phyloP scores from a whole-genome alignment of 176 grass and related monocot genomes.

The Ensete ventricosum region DNA sequence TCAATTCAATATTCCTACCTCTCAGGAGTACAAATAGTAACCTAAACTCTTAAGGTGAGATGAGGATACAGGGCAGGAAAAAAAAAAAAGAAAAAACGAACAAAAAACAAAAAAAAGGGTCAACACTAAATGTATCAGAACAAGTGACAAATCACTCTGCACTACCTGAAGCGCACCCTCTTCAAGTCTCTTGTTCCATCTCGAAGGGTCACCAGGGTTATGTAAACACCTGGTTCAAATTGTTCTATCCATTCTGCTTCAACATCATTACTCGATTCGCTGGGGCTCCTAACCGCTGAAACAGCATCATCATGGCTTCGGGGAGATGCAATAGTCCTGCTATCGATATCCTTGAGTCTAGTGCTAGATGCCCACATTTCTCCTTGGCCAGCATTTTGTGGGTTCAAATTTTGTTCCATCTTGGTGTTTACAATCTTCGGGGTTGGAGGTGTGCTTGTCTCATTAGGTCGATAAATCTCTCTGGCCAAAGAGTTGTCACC shows the following conservation, averaged over 20 bases:
- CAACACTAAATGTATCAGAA: no score
- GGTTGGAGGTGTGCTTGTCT: constrained; percentile 16
- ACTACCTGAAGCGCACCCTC: constrained; percentile 90
- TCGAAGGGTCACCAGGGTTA: constrained; percentile 59
- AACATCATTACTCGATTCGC: constrained; percentile 38
- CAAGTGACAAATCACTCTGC: no score
- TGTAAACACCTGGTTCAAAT: constrained; percentile 86
- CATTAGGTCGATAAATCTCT: constrained; percentile 10
- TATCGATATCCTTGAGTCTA: constrained; percentile 45
- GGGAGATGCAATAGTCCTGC: constrained; percentile 27
- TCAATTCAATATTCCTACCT: no score
- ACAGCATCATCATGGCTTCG: constrained; percentile 13
- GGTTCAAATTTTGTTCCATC: constrained; percentile 29
- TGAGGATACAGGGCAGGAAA: no score
- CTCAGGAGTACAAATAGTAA: no score
- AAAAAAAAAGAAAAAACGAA: no score
- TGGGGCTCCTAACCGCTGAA: constrained; percentile 25
- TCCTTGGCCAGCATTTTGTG: constrained; percentile 25
- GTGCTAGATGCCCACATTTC: constrained; percentile 12
- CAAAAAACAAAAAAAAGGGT: no score
- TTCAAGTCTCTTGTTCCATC: constrained; percentile 93
- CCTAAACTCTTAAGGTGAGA: no score
- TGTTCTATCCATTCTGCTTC: constrained; percentile 96
- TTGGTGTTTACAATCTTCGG: constrained; percentile 7
- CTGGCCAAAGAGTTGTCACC: constrained; percentile 23